Evolutionary conservation across 768 basidiomycete species (phyloP), one percentile per base, ranked within the genome.

Genomic region (Hortiboletus flavorubellus): DNA sequence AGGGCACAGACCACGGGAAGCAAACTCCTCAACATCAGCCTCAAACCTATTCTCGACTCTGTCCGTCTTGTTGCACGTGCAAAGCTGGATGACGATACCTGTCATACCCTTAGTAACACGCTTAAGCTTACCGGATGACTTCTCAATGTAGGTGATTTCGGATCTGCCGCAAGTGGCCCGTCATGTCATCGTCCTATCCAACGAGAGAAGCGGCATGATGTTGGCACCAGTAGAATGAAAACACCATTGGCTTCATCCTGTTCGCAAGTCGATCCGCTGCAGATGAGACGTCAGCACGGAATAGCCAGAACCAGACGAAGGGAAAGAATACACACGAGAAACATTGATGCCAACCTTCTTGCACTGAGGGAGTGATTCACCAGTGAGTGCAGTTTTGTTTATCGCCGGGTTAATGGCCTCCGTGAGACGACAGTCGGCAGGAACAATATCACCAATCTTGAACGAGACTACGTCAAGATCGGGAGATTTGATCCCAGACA

Each of bases 21-120:
- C 96, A 66, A 89, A 98, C 71, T 96, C 95, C 75, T 98, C 93
- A 49, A 98, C 96, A 68, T 98, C 96, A 59, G 83, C 80, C 79
- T 98, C 93, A 54, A 98, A 87, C 63, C 79, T 82, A 76, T 90
- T 85, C 82, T 98, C 95, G 41, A 93, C 63, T 59, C 92, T 92
- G 11, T 91, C 87, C 39, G 91, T 91, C 85, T 98, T 98, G 88
- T 97, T 95, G 71, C 96, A 91, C 18, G 91, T 80, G 85, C 95
- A 98, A 46, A 97, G 89, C 54, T 96, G 92, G 68, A 97, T 94
- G 79, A 98, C 93, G 74, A 93, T 89, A 78, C 94, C 96, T 42
- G 96, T 98, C 96, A 98, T 98, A 72, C 96, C 96, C 87, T 98
- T 98, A 71, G 96, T 97, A 68, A 96, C 96, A 67, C 96, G 93